Base-by-base conservation (phyloP, 2,329 filamentous ascomycete genomes). In the Botrytis byssoidea region DNA sequence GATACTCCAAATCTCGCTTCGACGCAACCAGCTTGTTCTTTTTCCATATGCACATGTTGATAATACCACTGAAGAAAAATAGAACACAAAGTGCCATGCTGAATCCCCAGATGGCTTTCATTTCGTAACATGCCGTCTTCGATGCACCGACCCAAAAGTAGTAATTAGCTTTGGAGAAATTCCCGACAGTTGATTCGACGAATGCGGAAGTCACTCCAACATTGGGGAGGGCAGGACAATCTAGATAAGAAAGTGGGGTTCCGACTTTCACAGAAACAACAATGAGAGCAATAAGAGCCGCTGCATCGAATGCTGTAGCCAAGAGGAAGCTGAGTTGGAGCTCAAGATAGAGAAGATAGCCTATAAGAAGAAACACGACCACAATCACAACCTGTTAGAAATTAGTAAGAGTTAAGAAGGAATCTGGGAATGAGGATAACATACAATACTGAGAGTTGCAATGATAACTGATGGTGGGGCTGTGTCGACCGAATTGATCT, bases 51-150 rank as follows among this genome's bases (percentile, higher is more conserved):
- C 89, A 89, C 72, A 85, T 82, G 44, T 86, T 87, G 64, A 88
- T 85, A 68, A 91, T 82, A 64, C 86, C 83, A 3, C 89, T 91
- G 74, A 93, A 86, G 75, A 88, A 86, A 79, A 93, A 93, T 51
- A 93, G 83, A 61, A 92, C 88, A 81, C 90, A 94, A 68, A 97
- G 87, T 7, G 90, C 90, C 82, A 97, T 95, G 81, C 90, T 89
- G 74, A 97, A 83, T 1, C 94, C 94, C 95, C 94, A 97, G 77
- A 96, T 89, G 25, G 92, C 89, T 86, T 97, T 97, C 82, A 94
- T 90, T 85, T 96, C 90, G 79, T 91, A 90, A 84, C 95, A 98
- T 72, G 92, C 92, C 29, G 87, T 82, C 81, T 86, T 86, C 77
- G 85, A 86, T 6, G 85, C 84, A 72, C 85, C 85, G 35, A 86